Conservation (phyloP, 164 flowering plant genomes). For the Vitis cinerea region DNA sequence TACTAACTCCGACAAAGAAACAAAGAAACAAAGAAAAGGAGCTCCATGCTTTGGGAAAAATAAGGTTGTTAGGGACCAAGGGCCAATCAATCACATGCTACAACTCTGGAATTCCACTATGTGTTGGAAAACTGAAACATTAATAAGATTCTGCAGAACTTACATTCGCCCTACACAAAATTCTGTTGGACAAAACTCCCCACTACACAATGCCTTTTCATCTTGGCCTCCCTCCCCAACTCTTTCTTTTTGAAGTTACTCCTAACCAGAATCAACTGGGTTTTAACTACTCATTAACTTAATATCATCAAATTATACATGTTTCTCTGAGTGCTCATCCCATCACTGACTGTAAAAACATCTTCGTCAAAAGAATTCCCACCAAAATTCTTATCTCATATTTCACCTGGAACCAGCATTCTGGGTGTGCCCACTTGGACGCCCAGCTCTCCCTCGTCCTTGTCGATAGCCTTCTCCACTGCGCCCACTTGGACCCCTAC, state of each 20-base stretch:
- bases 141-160: background rate
- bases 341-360: constrained; percentile 3
- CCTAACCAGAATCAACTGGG: no score
- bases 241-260: no score
- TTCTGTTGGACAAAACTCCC: constrained; percentile 7
- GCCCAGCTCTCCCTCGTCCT: constrained; percentile 54
- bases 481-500: constrained; percentile 33
- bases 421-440: constrained; percentile 29
- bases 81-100: no score
- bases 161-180: constrained; percentile 3
- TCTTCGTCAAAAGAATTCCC: background rate
- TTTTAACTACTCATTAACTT: background rate
- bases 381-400: background rate
- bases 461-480: constrained; percentile 38
- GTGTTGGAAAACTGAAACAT: no score
- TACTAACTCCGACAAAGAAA: no score
- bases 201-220: background rate
- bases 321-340: no score
- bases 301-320: no score
- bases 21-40: no score
- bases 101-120: no score
- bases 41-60: no score
- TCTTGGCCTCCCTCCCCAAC: no score
- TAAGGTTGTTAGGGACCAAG: no score
- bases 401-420: constrained; percentile 21